Percentiles rank a stretch among this genome's conserved stretches.
phyloP scores from a whole-genome alignment of 2,329 filamentous ascomycete species.

The Ophiostoma perfectum region DNA sequence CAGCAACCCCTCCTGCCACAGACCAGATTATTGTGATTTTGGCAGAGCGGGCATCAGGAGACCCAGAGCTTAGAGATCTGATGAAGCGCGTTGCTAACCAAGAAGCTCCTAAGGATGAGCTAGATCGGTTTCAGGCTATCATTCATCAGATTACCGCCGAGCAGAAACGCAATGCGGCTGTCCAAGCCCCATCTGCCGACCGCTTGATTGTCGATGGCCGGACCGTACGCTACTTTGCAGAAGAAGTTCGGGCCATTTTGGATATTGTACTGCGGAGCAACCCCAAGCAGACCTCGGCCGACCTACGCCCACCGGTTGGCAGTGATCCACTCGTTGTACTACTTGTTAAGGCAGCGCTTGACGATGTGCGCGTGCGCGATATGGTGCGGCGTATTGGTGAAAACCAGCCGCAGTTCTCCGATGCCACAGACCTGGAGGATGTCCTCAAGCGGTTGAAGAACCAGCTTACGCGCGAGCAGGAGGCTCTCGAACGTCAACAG shows the following conservation, averaged over 20 bases:
- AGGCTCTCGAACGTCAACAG: constrained; percentile 18
- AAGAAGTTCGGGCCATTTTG: constrained; percentile 52
- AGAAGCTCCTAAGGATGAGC: constrained; percentile 62
- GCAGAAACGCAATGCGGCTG: constrained; percentile 39
- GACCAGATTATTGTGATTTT: constrained; percentile 78
- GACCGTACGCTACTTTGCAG: constrained; percentile 56
- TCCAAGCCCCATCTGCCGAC: constrained; percentile 45
- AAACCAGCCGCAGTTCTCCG: constrained; percentile 45
- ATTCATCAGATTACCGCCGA: constrained; percentile 34
- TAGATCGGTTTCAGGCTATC: constrained; percentile 71
- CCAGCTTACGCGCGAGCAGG: constrained; percentile 32
- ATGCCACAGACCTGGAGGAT: constrained; percentile 40
- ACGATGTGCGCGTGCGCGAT: constrained; percentile 45
- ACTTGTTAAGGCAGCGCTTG: constrained; percentile 53
- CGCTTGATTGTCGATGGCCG: constrained; percentile 44
- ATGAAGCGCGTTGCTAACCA: constrained; percentile 81
- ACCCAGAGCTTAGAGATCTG: constrained; percentile 65
- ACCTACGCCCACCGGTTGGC: constrained; percentile 48
- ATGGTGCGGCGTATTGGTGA: constrained; percentile 52
- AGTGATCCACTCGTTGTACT: constrained; percentile 53
- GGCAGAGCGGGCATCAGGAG: constrained; percentile 67
- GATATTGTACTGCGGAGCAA: constrained; percentile 57
- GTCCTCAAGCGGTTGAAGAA: constrained; percentile 46
- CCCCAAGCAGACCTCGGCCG: constrained; percentile 49
- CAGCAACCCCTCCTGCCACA: constrained; percentile 31